Base-by-base conservation (phyloP, 1,139 yeast genomes). In the Spathaspora sp. region DNA sequence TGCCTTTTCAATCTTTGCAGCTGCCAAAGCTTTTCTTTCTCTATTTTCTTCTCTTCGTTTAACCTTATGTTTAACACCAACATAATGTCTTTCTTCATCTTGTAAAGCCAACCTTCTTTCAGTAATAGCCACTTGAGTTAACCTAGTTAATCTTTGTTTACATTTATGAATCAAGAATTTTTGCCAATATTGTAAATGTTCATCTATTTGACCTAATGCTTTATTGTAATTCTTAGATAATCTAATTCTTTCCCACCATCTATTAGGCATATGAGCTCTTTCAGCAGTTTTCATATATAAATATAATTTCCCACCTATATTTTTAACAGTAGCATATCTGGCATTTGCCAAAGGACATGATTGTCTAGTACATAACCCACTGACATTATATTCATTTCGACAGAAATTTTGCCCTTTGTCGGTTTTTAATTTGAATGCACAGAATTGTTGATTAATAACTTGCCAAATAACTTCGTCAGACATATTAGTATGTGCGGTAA, bases 291-390 rank as follows among this genome's bases (percentile, higher is more conserved):
- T 93, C 93, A 93, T 93, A 70, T 93, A 93, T 38, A 93, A 74
- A 61, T 90, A 93, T 42, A 93, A 73, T 63, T 83, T 81, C 17
- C 99, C 99, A 57, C 90, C 95, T 38, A 89, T 80, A 58, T 82
- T 85, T 59, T 93, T 86, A 43, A 93, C 95, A 0, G 99, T 93
- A 31, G 99, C 98, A 68, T 93, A 93, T 60, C 90, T 82, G 27
- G 98, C 89, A 64, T 93, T 93, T 25, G 99, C 99, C 50, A 93
- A 74, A 3, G 99, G 99, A 65, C 99, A 93, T 13, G 97, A 88
- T 65, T 86, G 93, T 61, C 99, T 82, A 45, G 84, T 80, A 67
- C 99, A 93, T 49, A 93, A 76, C 53, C 99, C 99, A 51, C 90
- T 78, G 33, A 88, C 96, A 61, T 89, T 89, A 68, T 86, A 88